Conservation (phyloP, 2,329 filamentous ascomycete genomes). For the Pestalotiopsis sp. region DNA sequence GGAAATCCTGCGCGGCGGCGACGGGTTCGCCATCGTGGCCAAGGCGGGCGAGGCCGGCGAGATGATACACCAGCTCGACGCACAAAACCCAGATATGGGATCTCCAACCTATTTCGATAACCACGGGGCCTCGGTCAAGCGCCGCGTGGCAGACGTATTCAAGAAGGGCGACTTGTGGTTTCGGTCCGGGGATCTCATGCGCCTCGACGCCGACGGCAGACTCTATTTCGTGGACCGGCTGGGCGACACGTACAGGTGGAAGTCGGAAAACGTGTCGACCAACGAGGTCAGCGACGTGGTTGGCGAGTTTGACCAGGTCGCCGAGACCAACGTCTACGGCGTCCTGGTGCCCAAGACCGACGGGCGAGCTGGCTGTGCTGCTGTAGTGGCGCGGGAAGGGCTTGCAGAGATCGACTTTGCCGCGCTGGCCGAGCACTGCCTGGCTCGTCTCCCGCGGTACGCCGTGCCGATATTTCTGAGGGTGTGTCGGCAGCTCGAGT, state of each 20-base stretch:
- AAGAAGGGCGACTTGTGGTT: slow-evolving; percentile 70
- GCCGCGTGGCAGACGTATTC: slow-evolving; percentile 65
- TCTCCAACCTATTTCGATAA: slow-evolving; percentile 62
- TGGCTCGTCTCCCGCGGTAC: slow-evolving; percentile 42
- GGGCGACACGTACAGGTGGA: slow-evolving; percentile 75
- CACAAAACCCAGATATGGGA: slow-evolving; percentile 58
- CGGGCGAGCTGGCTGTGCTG: slow-evolving; percentile 44
- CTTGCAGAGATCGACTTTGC: slow-evolving; percentile 30
- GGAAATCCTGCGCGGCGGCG: slow-evolving; percentile 64
- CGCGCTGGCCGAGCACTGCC: slow-evolving; percentile 38
- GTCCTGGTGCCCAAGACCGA: slow-evolving; percentile 45
- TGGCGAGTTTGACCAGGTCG: slow-evolving; percentile 40
- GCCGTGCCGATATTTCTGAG: slow-evolving; percentile 47
- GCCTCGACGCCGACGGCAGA: slow-evolving; percentile 61
- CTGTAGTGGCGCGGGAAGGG: slow-evolving; percentile 39
- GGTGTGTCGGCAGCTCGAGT: slow-evolving; percentile 40
- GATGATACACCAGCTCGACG: slow-evolving; percentile 63
- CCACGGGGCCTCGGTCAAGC: slow-evolving; percentile 64
- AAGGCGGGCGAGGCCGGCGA: slow-evolving; percentile 68
- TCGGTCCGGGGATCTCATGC: slow-evolving; percentile 67
- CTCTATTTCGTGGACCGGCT: slow-evolving; percentile 71
- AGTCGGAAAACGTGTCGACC: slow-evolving; percentile 48
- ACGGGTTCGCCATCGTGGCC: slow-evolving; percentile 67
- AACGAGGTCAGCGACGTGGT: slow-evolving; percentile 45
- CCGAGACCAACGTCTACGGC: slow-evolving; percentile 46